Conservation (phyloP, 2,329 filamentous ascomycete genomes). For the Penicillium sp. region DNA sequence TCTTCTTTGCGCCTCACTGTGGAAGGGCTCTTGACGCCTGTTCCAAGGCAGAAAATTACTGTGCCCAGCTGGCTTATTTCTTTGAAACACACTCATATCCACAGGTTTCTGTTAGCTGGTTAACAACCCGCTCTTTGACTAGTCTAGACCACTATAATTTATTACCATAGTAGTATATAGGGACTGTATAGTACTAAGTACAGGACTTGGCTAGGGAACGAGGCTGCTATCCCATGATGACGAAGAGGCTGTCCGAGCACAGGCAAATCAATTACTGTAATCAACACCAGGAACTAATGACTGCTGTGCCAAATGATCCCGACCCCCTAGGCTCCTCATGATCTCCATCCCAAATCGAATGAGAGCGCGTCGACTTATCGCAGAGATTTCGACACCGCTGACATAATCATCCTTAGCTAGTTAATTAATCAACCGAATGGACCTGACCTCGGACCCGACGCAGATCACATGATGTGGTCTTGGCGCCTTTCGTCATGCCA, state of each 20-base stretch:
- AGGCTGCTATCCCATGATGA: constrained; percentile 3
- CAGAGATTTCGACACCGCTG: constrained; percentile 29
- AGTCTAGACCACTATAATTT: constrained; percentile 1
- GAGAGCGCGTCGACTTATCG: constrained; percentile 34
- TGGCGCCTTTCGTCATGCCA: constrained; percentile 30
- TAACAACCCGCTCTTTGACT: neutral
- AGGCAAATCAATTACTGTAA: neutral
- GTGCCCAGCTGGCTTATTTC: neutral
- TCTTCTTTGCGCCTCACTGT: constrained; percentile 28
- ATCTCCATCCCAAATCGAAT: constrained; percentile 31
- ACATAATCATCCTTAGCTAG: constrained; percentile 16
- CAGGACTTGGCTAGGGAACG: neutral
- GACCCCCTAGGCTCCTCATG: constrained; percentile 18
- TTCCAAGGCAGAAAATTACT: constrained; percentile 21
- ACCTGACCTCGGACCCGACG: constrained; percentile 6
- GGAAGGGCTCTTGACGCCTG: neutral
- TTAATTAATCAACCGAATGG: neutral
- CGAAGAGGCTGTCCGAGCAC: constrained; percentile 2
- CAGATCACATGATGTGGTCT: constrained; percentile 24
- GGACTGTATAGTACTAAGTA: neutral
- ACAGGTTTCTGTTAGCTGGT: neutral
- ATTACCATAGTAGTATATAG: no score
- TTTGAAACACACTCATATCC: neutral
- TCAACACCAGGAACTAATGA: neutral
- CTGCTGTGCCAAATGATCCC: neutral